Base-by-base conservation (phyloP, 345 rosid genomes). In the Xanthoceras sorbifolium region DNA sequence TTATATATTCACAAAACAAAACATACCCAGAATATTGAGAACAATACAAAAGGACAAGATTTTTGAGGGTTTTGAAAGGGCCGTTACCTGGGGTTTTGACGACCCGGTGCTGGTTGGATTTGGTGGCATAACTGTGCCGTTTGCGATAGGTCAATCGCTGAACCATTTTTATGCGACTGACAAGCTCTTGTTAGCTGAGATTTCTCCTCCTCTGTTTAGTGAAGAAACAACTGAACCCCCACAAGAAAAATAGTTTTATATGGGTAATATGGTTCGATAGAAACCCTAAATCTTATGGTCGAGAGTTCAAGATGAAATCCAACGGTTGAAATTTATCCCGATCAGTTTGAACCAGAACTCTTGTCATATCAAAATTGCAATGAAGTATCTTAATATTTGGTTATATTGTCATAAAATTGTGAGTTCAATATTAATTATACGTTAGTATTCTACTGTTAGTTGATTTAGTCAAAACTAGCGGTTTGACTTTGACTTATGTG, bases 81-180 rank as follows among this genome's bases (percentile, higher is more conserved):
- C 6, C 55, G 75, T 1, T 78, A 84, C 91, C 91, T 71, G 94
- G 93, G 60, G 91, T 87, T 66, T 87, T 89, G 79, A 89, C 90
- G 72, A 86, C 74, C 44, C 91, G 90, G 60, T 88, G 93, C 82
- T 90, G 91, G 84, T 86, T 90, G 0, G 93, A 89, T 75, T 87
- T 91, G 60, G 94, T 91, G 81, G 91, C 90, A 59, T 89, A 91
- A 82, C 90, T 87, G 83, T 91, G 95, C n/a, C 95, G 89, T 31
- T 80, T 78, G n/a, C 94, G 86, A 65, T 87, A 87, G 0, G 88
- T 80, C 31, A 91, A 87, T 22, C 94, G 90, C 83, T 91, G 91
- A 69, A 89, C 90, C 94, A 87, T 91, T 83, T 89, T 81, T 22
- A 2, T 9, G 18, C 28, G 14, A 23, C 29, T 42, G 46, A n/a